Conservation (phyloP, 2,329 filamentous ascomycete genomes). For the Fonsecaea nubica region DNA sequence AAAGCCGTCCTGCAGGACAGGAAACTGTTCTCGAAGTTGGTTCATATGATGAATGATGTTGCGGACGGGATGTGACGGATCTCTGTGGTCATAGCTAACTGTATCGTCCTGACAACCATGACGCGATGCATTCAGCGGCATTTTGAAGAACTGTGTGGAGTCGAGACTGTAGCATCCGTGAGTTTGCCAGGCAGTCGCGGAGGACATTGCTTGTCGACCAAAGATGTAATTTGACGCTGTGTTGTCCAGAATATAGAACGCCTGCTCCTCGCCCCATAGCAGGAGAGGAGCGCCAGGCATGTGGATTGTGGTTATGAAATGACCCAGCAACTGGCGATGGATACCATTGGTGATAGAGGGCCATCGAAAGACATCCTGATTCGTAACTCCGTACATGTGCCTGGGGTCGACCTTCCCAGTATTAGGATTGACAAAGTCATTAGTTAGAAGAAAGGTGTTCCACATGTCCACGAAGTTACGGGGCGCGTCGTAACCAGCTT, state of each 20-base stretch:
- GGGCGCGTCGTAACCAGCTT: constrained; percentile 61
- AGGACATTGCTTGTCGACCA: constrained; percentile 68
- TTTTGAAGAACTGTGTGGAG: constrained; percentile 63
- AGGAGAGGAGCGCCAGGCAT: constrained; percentile 67
- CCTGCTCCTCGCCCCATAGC: constrained; percentile 71
- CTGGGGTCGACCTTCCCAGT: constrained; percentile 68
- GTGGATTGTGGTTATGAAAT: constrained; percentile 65
- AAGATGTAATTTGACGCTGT: constrained; percentile 70
- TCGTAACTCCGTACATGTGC: constrained; percentile 69
- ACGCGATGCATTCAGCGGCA: constrained; percentile 62
- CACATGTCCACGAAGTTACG: constrained; percentile 63
- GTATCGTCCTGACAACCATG: constrained; percentile 56
- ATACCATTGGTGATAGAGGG: constrained; percentile 64
- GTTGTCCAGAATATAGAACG: constrained; percentile 68
- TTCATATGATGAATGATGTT: constrained; percentile 69
- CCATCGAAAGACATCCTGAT: constrained; percentile 72
- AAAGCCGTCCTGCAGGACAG: constrained; percentile 66
- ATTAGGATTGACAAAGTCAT: constrained; percentile 66
- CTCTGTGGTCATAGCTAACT: constrained; percentile 66
- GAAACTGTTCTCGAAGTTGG: constrained; percentile 63
- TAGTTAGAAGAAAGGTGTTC: constrained; percentile 63
- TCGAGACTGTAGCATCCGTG: constrained; percentile 68
- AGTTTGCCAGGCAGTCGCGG: constrained; percentile 67
- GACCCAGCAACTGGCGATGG: constrained; percentile 62
- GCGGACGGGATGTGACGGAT: constrained; percentile 66